Conservation (phyloP, 2,329 filamentous ascomycete species). For the Alternaria gaisen region DNA sequence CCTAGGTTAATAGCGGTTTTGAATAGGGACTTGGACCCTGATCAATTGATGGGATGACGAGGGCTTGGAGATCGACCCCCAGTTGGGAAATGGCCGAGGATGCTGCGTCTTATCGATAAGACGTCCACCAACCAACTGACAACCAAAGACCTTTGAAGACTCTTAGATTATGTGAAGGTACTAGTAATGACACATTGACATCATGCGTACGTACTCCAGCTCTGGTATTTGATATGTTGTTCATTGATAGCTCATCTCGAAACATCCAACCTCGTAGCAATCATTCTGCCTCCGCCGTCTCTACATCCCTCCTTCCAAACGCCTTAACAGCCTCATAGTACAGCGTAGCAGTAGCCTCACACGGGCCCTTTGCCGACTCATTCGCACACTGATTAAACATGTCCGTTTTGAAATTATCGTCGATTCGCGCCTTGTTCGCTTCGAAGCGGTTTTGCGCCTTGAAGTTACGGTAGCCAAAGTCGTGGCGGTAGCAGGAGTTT, state of each 20-base stretch:
- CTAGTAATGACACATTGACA: background rate
- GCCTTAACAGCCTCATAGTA: constrained; percentile 45
- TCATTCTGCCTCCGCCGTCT: background rate
- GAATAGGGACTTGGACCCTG: constrained; percentile 8
- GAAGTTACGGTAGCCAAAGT: constrained; percentile 65
- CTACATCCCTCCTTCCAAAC: background rate
- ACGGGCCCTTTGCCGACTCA: constrained; percentile 24
- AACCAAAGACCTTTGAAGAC: too few relatives aligned
- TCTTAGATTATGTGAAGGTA: too few relatives aligned
- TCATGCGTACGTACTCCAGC: background rate
- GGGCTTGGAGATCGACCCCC: constrained; percentile 5
- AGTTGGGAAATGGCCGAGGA: background rate
- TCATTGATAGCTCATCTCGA: background rate
- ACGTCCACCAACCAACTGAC: background rate
- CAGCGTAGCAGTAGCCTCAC: constrained; percentile 37
- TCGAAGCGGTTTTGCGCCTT: constrained; percentile 59
- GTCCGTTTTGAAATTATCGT: constrained; percentile 59
- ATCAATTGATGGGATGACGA: constrained; percentile 1
- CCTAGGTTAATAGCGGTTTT: background rate
- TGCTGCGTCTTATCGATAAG: constrained; percentile 18
- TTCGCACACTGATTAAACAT: constrained; percentile 45
- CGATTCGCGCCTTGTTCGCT: constrained; percentile 48
- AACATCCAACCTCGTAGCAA: background rate
- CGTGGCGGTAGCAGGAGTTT: constrained; percentile 58
- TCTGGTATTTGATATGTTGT: background rate